Evolutionary conservation across 768 basidiomycete species (phyloP), one percentile per base, ranked within the genome.

Genomic region (Rhodosporidiobolus sp.): DNA sequence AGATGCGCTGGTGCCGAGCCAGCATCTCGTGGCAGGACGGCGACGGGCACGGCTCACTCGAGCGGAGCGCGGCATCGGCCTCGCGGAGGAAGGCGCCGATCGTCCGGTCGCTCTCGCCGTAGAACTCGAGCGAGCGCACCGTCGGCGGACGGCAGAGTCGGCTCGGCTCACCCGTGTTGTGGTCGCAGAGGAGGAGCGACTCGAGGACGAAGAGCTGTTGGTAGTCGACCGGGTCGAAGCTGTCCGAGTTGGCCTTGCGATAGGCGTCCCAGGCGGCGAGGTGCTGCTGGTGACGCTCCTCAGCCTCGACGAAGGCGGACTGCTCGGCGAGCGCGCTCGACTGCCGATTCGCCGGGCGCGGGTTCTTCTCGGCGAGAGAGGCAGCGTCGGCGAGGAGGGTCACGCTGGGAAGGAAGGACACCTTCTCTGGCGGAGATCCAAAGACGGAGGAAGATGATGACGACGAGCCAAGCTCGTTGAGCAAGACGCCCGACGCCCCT

Each of bases 211-310:
- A 87, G 79, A 98, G 89, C 78, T 88, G 87, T 79, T 98, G 96
- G 77, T 94, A 96, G 79, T 93, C 91, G 80, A 93, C 92, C 53
- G 94, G 90, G 49, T 90, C 86, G 77, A 98, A 89, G 78, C 91
- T 91, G 66, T 72, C 74, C 11, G 65, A 53, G 49, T 66, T 64
- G 22, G 57, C 62, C 16, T 38, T 56, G 22, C 70, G 56, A 63
- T 73, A 76, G 16, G 57, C 67, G 34, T 72, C 70, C 76, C 76
- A 77, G 6, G 54, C 53, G 22, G 20, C 62, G 65, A 78, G 68
- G n/a, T 70, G 70, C 50, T 76, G 73, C 35, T 65, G 59, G 46
- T 76, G 67, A 6, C 69, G 59, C 26, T 72, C 74, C 43, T 79
- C 73, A 19, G 68, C 76, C 20, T 73, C 73, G 54, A 53, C 34